Base-by-base conservation (phyloP, 2,329 filamentous ascomycete genomes). In the Bipolaris sorokiniana region DNA sequence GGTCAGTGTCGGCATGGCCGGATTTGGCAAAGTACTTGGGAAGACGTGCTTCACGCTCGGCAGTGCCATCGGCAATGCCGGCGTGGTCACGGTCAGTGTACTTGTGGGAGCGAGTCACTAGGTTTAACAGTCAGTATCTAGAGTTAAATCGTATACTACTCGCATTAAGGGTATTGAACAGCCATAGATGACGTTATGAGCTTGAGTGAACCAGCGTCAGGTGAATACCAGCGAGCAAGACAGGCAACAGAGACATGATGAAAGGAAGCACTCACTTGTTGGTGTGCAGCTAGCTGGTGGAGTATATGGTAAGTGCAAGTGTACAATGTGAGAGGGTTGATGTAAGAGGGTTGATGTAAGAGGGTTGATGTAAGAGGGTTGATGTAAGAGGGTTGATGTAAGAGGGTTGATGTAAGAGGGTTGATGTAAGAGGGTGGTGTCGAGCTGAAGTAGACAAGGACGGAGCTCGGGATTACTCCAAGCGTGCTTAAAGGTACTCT, bases 71-170 rank as follows among this genome's bases (percentile, higher is more conserved):
- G 66, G 89, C 88, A 67, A 91, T 81, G 72, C 85, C 90, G 71
- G 87, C 87, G 82, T 97, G 90, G 83, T 96, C 90, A 81, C 93
- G 93, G 80, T 96, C 92, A 81, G 92, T 96, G 83, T 84, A 86
- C 84, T 98, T 99, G 87, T 94, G 91, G 65, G 94, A 96, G 78
- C 95, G 94, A 82, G 95, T 97, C 94, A 99, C 93, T 97, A 26
- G 6, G 13, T 10, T 5, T 4, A 10, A 47, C 5, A 23, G 37
- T 50, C 26, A 50, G 48, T 16, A 18, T 50, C 48, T 42, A 28
- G 37, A 13, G 6, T 42, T 5, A 13, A 23, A 11, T 38, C 15
- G 16, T 16, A 16, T 7, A 26, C 26, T 26, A 26, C 26, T 26
- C 26, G 42, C 26, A 18, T 45, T n/a, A 2, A 45, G n/a, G 9